Evolutionary conservation across 2,329 filamentous ascomycete genomes (phyloP), one percentile per base, ranked within the genome.

Genomic region (Cladophialophora yegresii): DNA sequence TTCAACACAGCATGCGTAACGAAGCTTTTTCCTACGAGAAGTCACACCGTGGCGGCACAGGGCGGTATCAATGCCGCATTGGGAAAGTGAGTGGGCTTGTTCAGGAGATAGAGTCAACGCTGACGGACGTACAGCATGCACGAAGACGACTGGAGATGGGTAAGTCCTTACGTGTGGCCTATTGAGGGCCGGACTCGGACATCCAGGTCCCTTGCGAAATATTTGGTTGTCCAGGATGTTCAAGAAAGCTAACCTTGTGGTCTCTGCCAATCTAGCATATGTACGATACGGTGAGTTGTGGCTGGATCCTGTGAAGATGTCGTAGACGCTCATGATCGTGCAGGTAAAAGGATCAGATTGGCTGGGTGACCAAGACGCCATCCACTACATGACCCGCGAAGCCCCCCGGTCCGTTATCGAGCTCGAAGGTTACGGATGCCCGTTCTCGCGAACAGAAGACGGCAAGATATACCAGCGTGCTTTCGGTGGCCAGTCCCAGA

Each of bases 391-490:
- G 83, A 84, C 82, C 7, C 77, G 81, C 62, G 82, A 83, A 75
- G 83, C 83, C 7, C 79, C 82, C 7, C 77, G 79, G 58, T 81
- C 82, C 10, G 80, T 85, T 40, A 81, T 83, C 68, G 83, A 86
- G 72, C 87, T 98, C 65, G 93, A 98, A 82, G 91, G 96, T 82
- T 98, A 97, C 80, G 93, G 93, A 64, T 97, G 93, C 80, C 93
- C 93, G 69, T 98, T 98, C 82, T 80, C 79, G 60, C 87, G 93
- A 87, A 98, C 93, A 20, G 92, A 96, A 76, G 93, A 97, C 74
- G 95, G 95, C 77, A 93, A 89, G 80, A 98, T 98, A 75, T 98
- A 98, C 85, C 93, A 98, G 84, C 91, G 95, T 83, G 95, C 95
- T 69, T 97, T 99, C 75, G 95, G 95, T 86, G 95, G 95, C 77